Percentiles rank a stretch among this genome's conserved stretches.
These are phyloP conservation scores for Kappamyces sp. DNA, from an alignment of 192 early-diverging fungal species.

Conservation along the genomic window DNA sequence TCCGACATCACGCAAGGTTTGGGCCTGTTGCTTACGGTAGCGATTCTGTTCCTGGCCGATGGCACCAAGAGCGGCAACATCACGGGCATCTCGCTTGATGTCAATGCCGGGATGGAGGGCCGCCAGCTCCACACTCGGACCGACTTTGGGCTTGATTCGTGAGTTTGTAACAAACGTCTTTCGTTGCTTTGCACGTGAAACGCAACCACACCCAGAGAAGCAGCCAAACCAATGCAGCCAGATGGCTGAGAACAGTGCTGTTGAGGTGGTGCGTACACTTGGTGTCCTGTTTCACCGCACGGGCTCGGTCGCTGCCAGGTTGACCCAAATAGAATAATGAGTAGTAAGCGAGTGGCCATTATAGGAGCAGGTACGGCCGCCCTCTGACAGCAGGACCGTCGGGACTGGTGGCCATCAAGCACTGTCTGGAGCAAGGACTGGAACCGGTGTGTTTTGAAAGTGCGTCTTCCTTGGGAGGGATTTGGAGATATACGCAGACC, in stretches of 20 bases:
- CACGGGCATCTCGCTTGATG: slow-evolving; percentile 48
- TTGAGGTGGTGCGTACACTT: too few relatives aligned
- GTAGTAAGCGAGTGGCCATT: slow-evolving; percentile 20
- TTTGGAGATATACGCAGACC: slow-evolving; percentile 51
- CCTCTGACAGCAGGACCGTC: slow-evolving; percentile 33
- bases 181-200: too few relatives aligned
- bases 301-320: too few relatives aligned
- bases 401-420: slow-evolving; percentile 48
- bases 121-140: slow-evolving; percentile 30
- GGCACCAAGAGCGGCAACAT: slow-evolving; percentile 46
- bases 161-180: too few relatives aligned
- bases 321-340: not conserved
- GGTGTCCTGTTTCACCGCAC: too few relatives aligned
- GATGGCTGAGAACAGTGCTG: too few relatives aligned
- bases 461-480: slow-evolving; percentile 41
- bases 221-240: too few relatives aligned
- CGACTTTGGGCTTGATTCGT: slow-evolving; percentile 20
- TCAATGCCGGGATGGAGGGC: slow-evolving; percentile 57
- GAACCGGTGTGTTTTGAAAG: slow-evolving; percentile 53
- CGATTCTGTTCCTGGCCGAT: slow-evolving; percentile 46
- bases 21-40: not conserved
- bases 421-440: slow-evolving; percentile 47
- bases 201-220: too few relatives aligned
- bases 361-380: slow-evolving; percentile 16
- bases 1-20: slow-evolving; percentile 38